Percentiles rank a stretch among this genome's conserved stretches.
Evolutionary conservation across 2,329 filamentous ascomycete species (phyloP).

Genomic region (Neocucurbitaria cava): DNA sequence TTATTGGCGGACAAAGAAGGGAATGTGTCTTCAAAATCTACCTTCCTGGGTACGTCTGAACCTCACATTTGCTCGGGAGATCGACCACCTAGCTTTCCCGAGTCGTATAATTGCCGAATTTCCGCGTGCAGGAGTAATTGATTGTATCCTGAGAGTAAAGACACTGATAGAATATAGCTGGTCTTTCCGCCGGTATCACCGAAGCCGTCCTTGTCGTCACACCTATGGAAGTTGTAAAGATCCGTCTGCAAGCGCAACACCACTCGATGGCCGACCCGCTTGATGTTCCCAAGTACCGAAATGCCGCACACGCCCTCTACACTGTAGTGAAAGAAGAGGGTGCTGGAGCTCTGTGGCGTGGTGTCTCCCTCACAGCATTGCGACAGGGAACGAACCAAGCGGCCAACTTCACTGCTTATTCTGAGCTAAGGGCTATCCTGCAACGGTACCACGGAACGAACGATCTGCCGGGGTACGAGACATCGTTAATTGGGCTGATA

Average conservation of each 20-base stretch:
- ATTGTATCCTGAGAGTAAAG: neutral
- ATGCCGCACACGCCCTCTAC: constrained; percentile 82
- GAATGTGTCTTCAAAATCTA: constrained; percentile 71
- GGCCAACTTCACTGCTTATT: constrained; percentile 94
- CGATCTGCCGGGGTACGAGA: constrained; percentile 84
- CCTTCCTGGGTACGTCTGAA: constrained; percentile 67
- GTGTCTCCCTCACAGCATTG: constrained; percentile 90
- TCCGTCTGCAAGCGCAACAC: constrained; percentile 95
- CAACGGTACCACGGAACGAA: constrained; percentile 76
- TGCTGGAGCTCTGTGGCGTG: constrained; percentile 84
- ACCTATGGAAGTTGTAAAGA: constrained; percentile 99
- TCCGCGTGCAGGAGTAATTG: neutral
- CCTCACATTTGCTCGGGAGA: neutral
- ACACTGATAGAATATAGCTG: constrained; percentile 61
- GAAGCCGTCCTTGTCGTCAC: constrained; percentile 97
- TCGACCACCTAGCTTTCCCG: neutral
- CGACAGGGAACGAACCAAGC: constrained; percentile 97
- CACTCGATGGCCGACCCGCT: constrained; percentile 97
- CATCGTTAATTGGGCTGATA: constrained; percentile 86
- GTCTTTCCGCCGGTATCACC: constrained; percentile 89
- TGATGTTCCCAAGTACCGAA: constrained; percentile 95
- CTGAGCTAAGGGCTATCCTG: constrained; percentile 84
- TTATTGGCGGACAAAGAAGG: constrained; percentile 73
- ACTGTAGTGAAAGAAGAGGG: constrained; percentile 95
- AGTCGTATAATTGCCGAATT: neutral